A percentile compares a stretch with the other conserved stretches of the same genome.
phyloP scores from a whole-genome alignment of 169 alveolate genomes.

The Plasmodium fragile region DNA sequence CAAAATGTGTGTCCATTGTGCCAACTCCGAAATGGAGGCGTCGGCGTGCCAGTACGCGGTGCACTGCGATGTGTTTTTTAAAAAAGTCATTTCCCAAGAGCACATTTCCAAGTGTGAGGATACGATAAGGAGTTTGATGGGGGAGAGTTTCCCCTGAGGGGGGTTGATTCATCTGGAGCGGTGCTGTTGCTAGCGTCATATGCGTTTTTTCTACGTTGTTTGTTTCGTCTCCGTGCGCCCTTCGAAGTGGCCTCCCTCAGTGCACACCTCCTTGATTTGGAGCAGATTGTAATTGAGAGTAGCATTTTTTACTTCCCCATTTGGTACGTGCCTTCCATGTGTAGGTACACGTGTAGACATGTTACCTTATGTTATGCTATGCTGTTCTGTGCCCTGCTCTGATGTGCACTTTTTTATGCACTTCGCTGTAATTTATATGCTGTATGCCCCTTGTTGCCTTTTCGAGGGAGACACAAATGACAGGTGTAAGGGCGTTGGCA shows the following conservation, averaged over 20 bases:
- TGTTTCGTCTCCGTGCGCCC: neutral
- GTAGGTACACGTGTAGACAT: neutral
- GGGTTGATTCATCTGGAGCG: neutral
- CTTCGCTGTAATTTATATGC: neutral
- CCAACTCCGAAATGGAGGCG: conserved; percentile 76
- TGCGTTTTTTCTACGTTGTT: neutral
- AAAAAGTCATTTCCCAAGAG: conserved; percentile 56
- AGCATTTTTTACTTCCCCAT: neutral
- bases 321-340: neutral
- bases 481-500: neutral
- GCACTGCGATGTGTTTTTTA: conserved; percentile 77
- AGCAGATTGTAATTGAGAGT: neutral
- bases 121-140: conserved; percentile 5
- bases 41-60: conserved; percentile 80
- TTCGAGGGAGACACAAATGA: neutral
- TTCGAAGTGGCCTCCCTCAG: neutral
- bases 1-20: conserved; percentile 76
- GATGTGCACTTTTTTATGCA: neutral
- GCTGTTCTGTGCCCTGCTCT: neutral
- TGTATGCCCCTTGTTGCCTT: neutral
- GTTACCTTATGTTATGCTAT: neutral
- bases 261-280: neutral
- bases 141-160: neutral
- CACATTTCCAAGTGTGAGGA: conserved; percentile 56
- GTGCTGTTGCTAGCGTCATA: neutral